Evolutionary conservation across 768 basidiomycete genomes (phyloP), one percentile per base, ranked within the genome.

Genomic region (Russula ochroleuca): DNA sequence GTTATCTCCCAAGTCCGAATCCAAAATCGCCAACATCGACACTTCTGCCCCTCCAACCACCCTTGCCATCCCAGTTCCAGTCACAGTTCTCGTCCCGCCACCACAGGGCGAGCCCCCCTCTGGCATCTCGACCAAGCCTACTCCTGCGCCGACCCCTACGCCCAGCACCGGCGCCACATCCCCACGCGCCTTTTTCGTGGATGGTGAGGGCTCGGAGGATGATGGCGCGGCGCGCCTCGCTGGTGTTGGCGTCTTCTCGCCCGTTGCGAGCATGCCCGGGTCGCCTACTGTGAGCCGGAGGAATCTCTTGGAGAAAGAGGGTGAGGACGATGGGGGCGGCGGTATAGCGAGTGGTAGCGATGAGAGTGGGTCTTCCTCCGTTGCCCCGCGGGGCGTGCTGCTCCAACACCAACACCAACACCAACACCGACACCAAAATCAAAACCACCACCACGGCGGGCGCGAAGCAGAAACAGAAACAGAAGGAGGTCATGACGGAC

Each of bases 191-290:
- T 52, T 49, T 35, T 59, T 43, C 21, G 53, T 54, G 5, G 49
- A 28, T 9, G 62, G 40, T 3, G 62, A 51, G 25, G 28, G 51
- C 31, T 45, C 41, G n/a, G 63, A 67, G 7, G 54, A 60, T 7
- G 67, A 65, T 54, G 57, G 63, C 21, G 67, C 63, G 4, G 59
- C 55, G 38, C 68, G 64, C 11, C 76, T 90, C 49, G 82, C 87
- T 0, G 89, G 88, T 14, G 88, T 85, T 33, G 87, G 83, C 38
- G 79, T 86, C 38, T 86, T 91, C 69, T 90, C 88, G 8, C 90
- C 90, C 55, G 84, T 83, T 47, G 79, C 79, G 21, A 88, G 87
- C 33, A 76, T 78, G 67, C 84, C 90, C 6, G 77, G 86, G 33
- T 90, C 88, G 43, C 89, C 89, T 0, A 79, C 79, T 17, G 72